A percentile compares a stretch with the other conserved stretches of the same genome.
Evolutionary conservation across 768 basidiomycete species (phyloP).

Genomic region (Dioszegia hungarica): DNA sequence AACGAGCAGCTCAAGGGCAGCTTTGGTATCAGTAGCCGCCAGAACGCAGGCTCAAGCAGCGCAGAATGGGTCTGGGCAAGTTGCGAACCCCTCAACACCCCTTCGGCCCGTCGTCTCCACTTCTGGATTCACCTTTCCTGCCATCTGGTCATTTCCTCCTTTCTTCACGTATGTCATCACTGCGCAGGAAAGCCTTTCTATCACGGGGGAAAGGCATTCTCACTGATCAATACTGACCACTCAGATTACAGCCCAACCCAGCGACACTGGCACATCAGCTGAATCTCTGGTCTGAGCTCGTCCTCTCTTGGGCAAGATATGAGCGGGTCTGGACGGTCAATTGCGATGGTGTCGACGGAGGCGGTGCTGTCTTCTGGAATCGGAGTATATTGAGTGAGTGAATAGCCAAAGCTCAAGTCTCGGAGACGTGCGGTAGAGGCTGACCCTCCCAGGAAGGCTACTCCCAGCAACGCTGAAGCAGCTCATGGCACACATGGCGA

Average conservation of each 20-base stretch:
- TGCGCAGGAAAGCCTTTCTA: too few species aligned
- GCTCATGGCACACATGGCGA: constrained; percentile 36
- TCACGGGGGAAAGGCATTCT: too few species aligned
- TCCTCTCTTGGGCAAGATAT: constrained; percentile 45
- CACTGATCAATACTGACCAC: too few species aligned
- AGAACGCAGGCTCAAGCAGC: background rate
- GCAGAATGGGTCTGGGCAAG: background rate
- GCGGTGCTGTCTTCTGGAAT: constrained; percentile 46
- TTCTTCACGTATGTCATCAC: constrained; percentile 52
- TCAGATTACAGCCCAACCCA: constrained; percentile 51
- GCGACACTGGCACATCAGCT: constrained; percentile 49
- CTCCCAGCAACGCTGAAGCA: constrained; percentile 26
- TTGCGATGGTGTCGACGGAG: constrained; percentile 24
- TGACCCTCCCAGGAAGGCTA: constrained; percentile 29
- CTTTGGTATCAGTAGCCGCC: background rate
- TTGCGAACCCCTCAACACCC: constrained; percentile 20
- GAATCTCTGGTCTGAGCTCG: constrained; percentile 47
- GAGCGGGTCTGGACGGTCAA: constrained; percentile 45
- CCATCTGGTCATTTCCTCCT: constrained; percentile 51
- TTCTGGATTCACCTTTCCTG: constrained; percentile 47
- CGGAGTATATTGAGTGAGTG: constrained; percentile 43
- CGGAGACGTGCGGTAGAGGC: background rate
- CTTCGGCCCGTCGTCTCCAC: constrained; percentile 19
- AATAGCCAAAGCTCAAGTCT: background rate
- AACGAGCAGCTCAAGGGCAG: constrained; percentile 1